These are phyloP conservation scores for Nicotiana tabacum DNA, from an alignment of 257 asterid species.

Conservation along the genomic window DNA sequence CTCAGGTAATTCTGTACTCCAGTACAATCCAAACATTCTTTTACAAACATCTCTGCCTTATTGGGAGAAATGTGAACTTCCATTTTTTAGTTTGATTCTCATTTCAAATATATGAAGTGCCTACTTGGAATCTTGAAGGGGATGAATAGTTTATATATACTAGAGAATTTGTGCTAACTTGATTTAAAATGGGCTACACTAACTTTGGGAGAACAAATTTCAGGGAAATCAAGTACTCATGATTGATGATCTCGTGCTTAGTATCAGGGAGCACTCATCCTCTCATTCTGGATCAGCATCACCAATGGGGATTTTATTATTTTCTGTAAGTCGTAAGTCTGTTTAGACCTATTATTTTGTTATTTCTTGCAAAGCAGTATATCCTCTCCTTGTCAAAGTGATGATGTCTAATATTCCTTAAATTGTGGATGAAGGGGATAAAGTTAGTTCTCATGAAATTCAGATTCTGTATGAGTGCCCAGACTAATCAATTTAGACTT, in stretches of 20 bases:
- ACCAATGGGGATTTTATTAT: conserved; percentile 74
- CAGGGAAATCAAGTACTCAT: conserved; percentile 30
- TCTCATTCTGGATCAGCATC: conserved; percentile 47
- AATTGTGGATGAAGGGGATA: neutral
- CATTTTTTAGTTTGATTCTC: neutral
- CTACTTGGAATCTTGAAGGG: neutral
- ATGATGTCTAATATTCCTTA: neutral
- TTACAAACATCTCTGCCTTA: neutral
- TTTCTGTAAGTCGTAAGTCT: conserved; percentile 44
- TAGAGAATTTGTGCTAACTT: neutral
- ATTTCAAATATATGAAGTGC: neutral
- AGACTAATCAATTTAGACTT: neutral
- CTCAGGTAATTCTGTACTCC: conserved; percentile 8
- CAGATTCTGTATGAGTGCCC: neutral
- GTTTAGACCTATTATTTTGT: neutral
- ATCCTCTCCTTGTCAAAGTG: neutral
- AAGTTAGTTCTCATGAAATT: neutral
- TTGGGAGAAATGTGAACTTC: neutral
- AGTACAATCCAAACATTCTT: neutral
- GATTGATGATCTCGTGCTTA: conserved; percentile 54
- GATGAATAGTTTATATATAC: neutral
- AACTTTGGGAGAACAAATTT: conserved; percentile 7
- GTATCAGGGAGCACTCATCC: conserved; percentile 50
- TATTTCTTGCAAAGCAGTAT: neutral
- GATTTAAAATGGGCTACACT: neutral